Conservation (phyloP, 805 yeast genomes). For the Tetrapisispora iriomotensis region DNA sequence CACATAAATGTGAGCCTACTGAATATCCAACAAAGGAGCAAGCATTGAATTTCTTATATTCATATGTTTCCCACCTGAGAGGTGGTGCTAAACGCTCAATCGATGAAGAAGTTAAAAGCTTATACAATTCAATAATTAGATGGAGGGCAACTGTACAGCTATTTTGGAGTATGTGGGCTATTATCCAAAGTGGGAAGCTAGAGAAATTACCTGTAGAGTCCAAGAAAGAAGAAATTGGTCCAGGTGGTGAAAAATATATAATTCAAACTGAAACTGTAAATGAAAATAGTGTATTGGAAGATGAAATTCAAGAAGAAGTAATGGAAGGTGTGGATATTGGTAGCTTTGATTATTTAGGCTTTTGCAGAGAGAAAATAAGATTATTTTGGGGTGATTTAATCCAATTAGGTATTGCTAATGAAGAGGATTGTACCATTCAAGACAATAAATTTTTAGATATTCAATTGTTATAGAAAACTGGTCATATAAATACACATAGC, state of each 20-base stretch:
- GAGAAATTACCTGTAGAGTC: background rate
- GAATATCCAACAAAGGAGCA: constrained; percentile 62
- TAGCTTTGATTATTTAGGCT: constrained; percentile 68
- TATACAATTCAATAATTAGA: constrained; percentile 54
- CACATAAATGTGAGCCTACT: constrained; percentile 36
- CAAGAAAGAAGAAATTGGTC: constrained; percentile 33
- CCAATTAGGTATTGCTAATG: constrained; percentile 43
- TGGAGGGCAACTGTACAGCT: constrained; percentile 80
- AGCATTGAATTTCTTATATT: constrained; percentile 57
- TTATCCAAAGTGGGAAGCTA: constrained; percentile 57
- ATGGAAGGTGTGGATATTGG: constrained; percentile 39
- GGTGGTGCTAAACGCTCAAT: constrained; percentile 27
- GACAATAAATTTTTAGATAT: background rate
- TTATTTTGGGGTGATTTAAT: constrained; percentile 68
- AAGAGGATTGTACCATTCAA: constrained; percentile 8
- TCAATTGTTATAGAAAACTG: constrained; percentile 1
- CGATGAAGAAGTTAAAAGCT: constrained; percentile 37
- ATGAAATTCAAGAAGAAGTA: constrained; percentile 20
- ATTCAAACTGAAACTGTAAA: constrained; percentile 20
- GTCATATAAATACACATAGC: no score
- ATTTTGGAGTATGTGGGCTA: constrained; percentile 88
- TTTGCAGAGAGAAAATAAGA: constrained; percentile 64
- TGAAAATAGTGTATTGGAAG: constrained; percentile 16
- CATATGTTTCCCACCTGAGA: constrained; percentile 60
- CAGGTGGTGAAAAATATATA: constrained; percentile 45